Base-by-base conservation (phyloP, 1,139 yeast genomes). In the Yamadazyma blattariae region DNA sequence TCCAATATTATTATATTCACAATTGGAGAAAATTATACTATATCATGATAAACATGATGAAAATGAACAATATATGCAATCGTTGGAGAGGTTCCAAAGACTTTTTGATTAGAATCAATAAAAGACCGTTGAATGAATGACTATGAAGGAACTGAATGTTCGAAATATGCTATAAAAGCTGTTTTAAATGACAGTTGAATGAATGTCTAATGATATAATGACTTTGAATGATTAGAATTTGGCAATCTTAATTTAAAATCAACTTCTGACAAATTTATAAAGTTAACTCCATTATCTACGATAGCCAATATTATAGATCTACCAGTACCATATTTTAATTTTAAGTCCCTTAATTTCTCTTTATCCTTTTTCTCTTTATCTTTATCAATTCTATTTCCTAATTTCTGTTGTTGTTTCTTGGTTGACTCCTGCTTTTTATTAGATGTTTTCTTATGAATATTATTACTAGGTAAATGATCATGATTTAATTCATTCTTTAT, bases 241-340 rank as follows among this genome's bases (percentile, higher is more conserved):
- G 34, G 27, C 4, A 27, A 22, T 21, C 61, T 58, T 18, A 67
- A 53, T 1, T 71, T 68, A 51, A 86, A 85, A 37, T 76, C 77
- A 1, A 80, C 75, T 42, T 79, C 84, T 1, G 77, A 60, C 4
- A 86, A 52, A 28, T 70, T 73, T 15, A 80, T 67, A 50, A 86
- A 85, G 47, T 81, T 84, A 5, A 86, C 71, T 0, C 96, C 95
- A 44, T 77, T 71, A 51, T 84, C 90, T 2, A 85, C 74, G 1
- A 81, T 64, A 0, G 95, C 95, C 15, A 86, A 41, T 1, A 83
- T 58, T 4, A 82, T 66, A 18, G 67, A 66, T 20, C 80, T 59
- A 36, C 66, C 59, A 17, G 46, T 42, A 0, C 94, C 94, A 35
- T 51, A 41, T 45, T 56, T 61, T 40, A 61, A 47, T 39, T 54